A percentile compares a stretch with the other conserved stretches of the same genome.
These are phyloP conservation scores for Fraxinus dipetala DNA, from an alignment of 305 asterid species.

Conservation along the genomic window DNA sequence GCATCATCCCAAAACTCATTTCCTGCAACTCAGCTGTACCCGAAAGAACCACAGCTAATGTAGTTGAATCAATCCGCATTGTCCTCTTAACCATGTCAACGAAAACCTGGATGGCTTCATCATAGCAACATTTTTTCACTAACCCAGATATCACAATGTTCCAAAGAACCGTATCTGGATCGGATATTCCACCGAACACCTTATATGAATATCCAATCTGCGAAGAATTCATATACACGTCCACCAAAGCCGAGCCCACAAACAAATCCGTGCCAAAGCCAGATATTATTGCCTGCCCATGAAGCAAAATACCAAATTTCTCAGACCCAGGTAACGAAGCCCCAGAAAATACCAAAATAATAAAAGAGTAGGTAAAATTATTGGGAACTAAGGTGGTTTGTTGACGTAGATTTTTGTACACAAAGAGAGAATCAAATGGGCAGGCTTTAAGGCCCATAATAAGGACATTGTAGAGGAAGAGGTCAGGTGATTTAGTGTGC, in stretches of 20 bases:
- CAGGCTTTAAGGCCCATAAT: slow-evolving; percentile 47
- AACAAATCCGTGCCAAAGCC: slow-evolving; percentile 61
- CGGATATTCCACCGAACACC: slow-evolving; percentile 65
- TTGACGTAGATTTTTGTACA: slow-evolving; percentile 42
- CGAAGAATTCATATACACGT: slow-evolving; percentile 46
- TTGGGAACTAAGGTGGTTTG: slow-evolving; percentile 48
- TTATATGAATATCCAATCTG: slow-evolving; percentile 43
- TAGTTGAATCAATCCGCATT: slow-evolving; percentile 49
- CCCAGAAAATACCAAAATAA: slow-evolving; percentile 48
- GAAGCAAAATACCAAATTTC: slow-evolving; percentile 53
- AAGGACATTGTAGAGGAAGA: slow-evolving; percentile 71
- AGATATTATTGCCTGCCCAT: slow-evolving; percentile 57
- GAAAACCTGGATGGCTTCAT: slow-evolving; percentile 44
- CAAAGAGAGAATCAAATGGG: slow-evolving; percentile 44
- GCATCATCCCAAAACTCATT: slow-evolving; percentile 42
- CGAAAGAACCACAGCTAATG: slow-evolving; percentile 63
- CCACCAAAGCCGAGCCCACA: slow-evolving; percentile 77
- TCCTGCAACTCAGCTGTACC: slow-evolving; percentile 67
- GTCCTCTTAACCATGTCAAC: slow-evolving; percentile 45
- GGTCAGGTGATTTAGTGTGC: slow-evolving; percentile 45
- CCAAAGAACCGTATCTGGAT: slow-evolving; percentile 74
- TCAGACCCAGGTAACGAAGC: slow-evolving; percentile 28
- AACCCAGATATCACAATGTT: slow-evolving; percentile 73
- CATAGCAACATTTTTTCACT: slow-evolving; percentile 54
- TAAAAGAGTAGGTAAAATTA: slow-evolving; percentile 58